These are phyloP conservation scores for Teunomyces atbi DNA, from an alignment of 805 yeast genomes.

Conservation along the genomic window DNA sequence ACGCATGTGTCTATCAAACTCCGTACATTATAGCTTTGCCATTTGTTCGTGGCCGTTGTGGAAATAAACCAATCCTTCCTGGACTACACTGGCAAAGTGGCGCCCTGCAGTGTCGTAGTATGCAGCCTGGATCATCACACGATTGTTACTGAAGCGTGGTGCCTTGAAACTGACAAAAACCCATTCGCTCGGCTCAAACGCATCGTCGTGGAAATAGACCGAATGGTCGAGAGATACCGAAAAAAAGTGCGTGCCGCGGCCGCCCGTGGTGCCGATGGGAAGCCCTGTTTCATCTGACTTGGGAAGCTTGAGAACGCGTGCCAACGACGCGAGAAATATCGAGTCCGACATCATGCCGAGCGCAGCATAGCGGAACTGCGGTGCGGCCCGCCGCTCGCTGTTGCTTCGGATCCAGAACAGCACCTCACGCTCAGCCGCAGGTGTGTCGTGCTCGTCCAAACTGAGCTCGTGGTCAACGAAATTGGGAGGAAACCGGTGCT, in stretches of 20 bases:
- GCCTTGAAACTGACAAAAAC: constrained; percentile 25
- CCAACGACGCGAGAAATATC: constrained; percentile 26
- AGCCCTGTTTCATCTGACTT: constrained; percentile 7
- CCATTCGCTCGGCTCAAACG: constrained; percentile 35
- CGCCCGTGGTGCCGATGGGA: constrained; percentile 18
- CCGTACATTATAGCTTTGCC: constrained; percentile 16
- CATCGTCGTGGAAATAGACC: constrained; percentile 35
- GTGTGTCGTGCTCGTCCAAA: constrained; percentile 19
- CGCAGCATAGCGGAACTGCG: constrained; percentile 27
- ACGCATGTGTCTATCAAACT: not conserved
- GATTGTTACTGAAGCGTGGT: constrained; percentile 30
- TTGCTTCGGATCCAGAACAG: constrained; percentile 33
- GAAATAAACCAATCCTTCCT: constrained; percentile 34
- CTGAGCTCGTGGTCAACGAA: constrained; percentile 21
- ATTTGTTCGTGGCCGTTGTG: constrained; percentile 17
- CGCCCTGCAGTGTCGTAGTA: constrained; percentile 30
- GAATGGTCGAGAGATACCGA: constrained; percentile 35
- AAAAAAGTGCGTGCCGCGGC: constrained; percentile 26
- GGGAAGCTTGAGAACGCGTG: constrained; percentile 30
- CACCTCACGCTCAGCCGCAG: constrained; percentile 31
- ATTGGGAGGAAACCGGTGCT: constrained; percentile 29
- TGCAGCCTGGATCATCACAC: constrained; percentile 28
- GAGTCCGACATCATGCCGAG: constrained; percentile 35
- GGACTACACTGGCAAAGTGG: constrained; percentile 31
- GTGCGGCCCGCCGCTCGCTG: constrained; percentile 11